phyloP scores from a whole-genome alignment of 2,329 filamentous ascomycete species.

The Scedosporium boydii region DNA sequence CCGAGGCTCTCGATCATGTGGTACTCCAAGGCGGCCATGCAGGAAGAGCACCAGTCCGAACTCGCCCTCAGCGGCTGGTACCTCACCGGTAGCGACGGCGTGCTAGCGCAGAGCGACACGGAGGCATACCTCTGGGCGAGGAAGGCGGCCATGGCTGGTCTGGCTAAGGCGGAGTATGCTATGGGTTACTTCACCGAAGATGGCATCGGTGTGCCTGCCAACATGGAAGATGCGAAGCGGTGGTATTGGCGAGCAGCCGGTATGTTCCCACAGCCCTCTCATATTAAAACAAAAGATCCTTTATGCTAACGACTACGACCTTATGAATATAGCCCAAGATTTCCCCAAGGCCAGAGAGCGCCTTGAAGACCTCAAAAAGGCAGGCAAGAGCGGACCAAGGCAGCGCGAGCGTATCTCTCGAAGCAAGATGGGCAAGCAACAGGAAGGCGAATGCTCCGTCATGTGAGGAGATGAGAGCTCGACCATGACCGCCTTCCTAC shows the following conservation, averaged over 20 bases:
- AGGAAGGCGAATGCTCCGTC: slow-evolving; percentile 78
- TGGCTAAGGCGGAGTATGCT: slow-evolving; percentile 92
- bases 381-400: slow-evolving; percentile 62
- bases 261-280: slow-evolving; percentile 42
- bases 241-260: slow-evolving; percentile 98
- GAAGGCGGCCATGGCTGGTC: slow-evolving; percentile 78
- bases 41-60: slow-evolving; percentile 91
- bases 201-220: slow-evolving; percentile 78
- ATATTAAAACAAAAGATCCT: neutral
- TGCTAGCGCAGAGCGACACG: slow-evolving; percentile 84
- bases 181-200: slow-evolving; percentile 92
- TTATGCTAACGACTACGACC: slow-evolving; percentile 16
- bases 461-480: slow-evolving; percentile 48
- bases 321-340: slow-evolving; percentile 61
- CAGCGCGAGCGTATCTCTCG: slow-evolving; percentile 71
- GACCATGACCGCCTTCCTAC: too few relatives aligned
- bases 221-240: slow-evolving; percentile 88
- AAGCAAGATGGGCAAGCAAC: slow-evolving; percentile 71
- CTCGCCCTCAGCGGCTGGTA: slow-evolving; percentile 87
- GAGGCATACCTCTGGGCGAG: slow-evolving; percentile 96
- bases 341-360: slow-evolving; percentile 89
- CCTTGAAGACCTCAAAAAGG: slow-evolving; percentile 81
- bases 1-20: slow-evolving; percentile 79
- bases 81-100: slow-evolving; percentile 78
- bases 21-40: slow-evolving; percentile 85